phyloP scores from a whole-genome alignment of 225 moss, liverwort and hornwort genomes.

The Straminergon stramineum region DNA sequence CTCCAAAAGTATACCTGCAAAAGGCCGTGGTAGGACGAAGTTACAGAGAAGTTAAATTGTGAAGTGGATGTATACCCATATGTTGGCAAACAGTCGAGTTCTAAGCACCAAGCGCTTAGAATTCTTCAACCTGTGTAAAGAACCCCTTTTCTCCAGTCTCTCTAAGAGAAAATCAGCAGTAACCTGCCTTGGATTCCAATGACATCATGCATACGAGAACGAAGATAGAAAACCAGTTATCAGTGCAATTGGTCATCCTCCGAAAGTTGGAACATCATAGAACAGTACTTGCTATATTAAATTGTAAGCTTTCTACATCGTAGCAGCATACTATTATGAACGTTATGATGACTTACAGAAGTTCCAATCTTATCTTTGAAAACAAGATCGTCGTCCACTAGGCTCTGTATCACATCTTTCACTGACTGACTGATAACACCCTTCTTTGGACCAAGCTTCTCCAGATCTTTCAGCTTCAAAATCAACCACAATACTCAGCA shows the following conservation, averaged over 20 bases:
- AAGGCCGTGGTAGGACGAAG: neutral
- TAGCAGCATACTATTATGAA: neutral
- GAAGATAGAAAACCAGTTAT: neutral
- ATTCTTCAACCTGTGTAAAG: neutral
- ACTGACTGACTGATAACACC: slow-evolving; percentile 82
- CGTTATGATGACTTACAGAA: slow-evolving; percentile 32
- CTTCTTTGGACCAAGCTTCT: slow-evolving; percentile 86
- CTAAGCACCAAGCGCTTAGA: neutral
- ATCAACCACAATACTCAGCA: neutral
- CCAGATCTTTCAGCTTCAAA: slow-evolving; percentile 71
- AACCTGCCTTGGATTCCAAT: neutral
- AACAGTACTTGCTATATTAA: neutral
- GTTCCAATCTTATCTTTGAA: slow-evolving; percentile 89
- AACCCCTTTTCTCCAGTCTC: neutral
- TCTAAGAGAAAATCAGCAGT: neutral
- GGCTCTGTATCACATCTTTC: slow-evolving; percentile 73
- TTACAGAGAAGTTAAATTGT: neutral
- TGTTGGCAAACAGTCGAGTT: neutral
- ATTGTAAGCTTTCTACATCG: neutral
- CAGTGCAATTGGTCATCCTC: neutral
- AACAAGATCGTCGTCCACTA: slow-evolving; percentile 83
- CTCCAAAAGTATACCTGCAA: slow-evolving; percentile 85
- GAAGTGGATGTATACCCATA: neutral
- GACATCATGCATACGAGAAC: neutral
- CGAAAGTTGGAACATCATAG: neutral